Evolutionary conservation across 805 yeast genomes (phyloP).

Genomic region (Ogataea populi-albae): DNA sequence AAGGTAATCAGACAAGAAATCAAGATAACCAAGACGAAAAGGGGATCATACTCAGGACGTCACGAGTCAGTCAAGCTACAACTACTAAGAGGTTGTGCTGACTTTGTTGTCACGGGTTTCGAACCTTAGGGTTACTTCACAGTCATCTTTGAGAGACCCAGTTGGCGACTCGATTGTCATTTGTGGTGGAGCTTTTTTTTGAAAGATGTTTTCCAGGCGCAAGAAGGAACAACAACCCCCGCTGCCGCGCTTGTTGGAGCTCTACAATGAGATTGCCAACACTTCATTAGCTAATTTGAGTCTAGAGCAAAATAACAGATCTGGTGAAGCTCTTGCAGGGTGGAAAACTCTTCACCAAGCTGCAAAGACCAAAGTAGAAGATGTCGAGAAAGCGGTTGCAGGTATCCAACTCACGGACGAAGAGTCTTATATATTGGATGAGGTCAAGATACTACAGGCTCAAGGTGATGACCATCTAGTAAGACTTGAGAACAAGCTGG

Average conservation of each 20-base stretch:
- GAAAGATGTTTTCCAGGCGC: constrained; percentile 52
- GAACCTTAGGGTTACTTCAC: too few relatives aligned
- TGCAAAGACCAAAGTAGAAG: constrained; percentile 53
- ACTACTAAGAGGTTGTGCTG: too few relatives aligned
- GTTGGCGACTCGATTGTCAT: background rate
- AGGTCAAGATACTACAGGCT: constrained; percentile 34
- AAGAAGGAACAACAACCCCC: constrained; percentile 63
- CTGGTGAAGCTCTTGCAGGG: constrained; percentile 60
- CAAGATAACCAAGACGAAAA: too few relatives aligned
- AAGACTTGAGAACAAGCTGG: constrained; percentile 27
- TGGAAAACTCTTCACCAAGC: constrained; percentile 73
- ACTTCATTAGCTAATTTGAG: constrained; percentile 54
- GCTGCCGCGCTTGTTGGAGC: constrained; percentile 53
- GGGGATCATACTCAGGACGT: too few relatives aligned
- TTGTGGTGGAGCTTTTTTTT: background rate
- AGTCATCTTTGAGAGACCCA: too few relatives aligned
- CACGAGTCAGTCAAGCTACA: too few relatives aligned
- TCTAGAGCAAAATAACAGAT: constrained; percentile 52
- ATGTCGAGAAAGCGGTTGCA: constrained; percentile 42
- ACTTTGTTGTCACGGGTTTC: too few relatives aligned
- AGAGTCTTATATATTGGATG: constrained; percentile 42
- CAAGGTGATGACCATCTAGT: constrained; percentile 40
- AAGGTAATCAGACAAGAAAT: too few relatives aligned
- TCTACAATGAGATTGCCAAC: constrained; percentile 62
- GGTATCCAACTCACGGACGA: constrained; percentile 39